Conservation (phyloP, 2,329 filamentous ascomycete species). For the Dryadomyces quercus-mongolicae region DNA sequence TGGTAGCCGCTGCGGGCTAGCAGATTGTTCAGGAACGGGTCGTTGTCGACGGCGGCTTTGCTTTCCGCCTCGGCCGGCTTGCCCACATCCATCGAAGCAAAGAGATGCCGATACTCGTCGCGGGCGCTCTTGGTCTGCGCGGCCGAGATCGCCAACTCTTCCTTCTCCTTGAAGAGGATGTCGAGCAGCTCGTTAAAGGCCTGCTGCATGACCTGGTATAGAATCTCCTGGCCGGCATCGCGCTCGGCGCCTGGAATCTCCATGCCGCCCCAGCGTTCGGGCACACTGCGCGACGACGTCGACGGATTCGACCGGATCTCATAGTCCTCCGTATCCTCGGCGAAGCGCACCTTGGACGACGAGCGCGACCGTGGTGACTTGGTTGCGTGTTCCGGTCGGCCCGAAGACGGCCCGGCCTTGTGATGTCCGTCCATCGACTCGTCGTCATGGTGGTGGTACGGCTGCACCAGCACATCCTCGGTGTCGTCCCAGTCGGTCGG, state of each 20-base stretch:
- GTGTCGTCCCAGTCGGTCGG: slow-evolving; percentile 52
- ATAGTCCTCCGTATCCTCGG: slow-evolving; percentile 56
- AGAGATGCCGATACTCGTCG: slow-evolving; percentile 38
- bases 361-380: slow-evolving; percentile 35
- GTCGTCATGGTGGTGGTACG: slow-evolving; percentile 17
- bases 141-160: slow-evolving; percentile 61
- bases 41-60: background rate
- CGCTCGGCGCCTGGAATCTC: slow-evolving; percentile 69
- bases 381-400: background rate
- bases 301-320: slow-evolving; percentile 62
- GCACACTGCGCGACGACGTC: slow-evolving; percentile 58
- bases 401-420: background rate
- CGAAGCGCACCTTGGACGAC: slow-evolving; percentile 68
- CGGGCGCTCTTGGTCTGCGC: slow-evolving; percentile 51
- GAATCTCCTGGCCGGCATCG: slow-evolving; percentile 75
- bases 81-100: slow-evolving; percentile 28
- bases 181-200: slow-evolving; percentile 89
- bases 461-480: slow-evolving; percentile 39
- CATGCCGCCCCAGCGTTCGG: slow-evolving; percentile 66
- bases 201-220: slow-evolving; percentile 86
- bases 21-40: slow-evolving; percentile 26
- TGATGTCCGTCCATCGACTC: background rate
- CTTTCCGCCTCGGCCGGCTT: slow-evolving; percentile 9
- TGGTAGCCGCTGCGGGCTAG: slow-evolving; percentile 31
- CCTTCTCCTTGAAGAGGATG: slow-evolving; percentile 68